These are phyloP conservation scores for Mucuna pruriens DNA, from an alignment of 306 rosid genomes.

Conservation along the genomic window DNA sequence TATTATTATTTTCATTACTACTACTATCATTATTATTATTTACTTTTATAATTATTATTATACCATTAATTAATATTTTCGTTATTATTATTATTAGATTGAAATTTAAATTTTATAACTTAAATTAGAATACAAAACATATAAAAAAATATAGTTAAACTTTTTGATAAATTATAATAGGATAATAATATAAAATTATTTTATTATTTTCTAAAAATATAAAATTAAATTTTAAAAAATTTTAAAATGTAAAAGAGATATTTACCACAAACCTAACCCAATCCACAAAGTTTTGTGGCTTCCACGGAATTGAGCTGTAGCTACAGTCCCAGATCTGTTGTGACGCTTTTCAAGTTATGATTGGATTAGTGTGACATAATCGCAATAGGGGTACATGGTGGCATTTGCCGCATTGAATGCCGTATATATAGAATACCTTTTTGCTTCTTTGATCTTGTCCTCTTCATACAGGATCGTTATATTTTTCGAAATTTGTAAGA, in stretches of 20 bases:
- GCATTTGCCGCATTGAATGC: constrained; percentile 18
- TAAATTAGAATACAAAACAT: too few relatives aligned
- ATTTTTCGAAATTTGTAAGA: background rate
- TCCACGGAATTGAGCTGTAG: constrained; percentile 3
- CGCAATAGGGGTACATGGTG: background rate
- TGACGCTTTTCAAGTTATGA: background rate
- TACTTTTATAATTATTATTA: too few relatives aligned
- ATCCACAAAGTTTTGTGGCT: background rate
- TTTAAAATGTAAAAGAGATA: background rate
- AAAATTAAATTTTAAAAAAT: too few relatives aligned
- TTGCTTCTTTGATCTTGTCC: background rate
- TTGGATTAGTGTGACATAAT: background rate
- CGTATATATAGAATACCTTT: background rate
- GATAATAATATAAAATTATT: too few relatives aligned
- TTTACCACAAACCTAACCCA: background rate
- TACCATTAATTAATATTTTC: too few relatives aligned
- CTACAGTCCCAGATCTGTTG: background rate
- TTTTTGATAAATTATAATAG: too few relatives aligned
- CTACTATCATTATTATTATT: too few relatives aligned
- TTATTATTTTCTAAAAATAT: too few relatives aligned
- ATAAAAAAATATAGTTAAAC: too few relatives aligned
- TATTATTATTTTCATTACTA: too few relatives aligned
- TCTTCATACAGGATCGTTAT: background rate
- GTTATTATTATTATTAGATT: too few relatives aligned
- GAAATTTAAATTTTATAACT: too few relatives aligned